Percentiles rank a stretch among this genome's conserved stretches.
These are phyloP conservation scores for Scenedesmus sp. DNA, from an alignment of 163 green algal species.

Conservation along the genomic window DNA sequence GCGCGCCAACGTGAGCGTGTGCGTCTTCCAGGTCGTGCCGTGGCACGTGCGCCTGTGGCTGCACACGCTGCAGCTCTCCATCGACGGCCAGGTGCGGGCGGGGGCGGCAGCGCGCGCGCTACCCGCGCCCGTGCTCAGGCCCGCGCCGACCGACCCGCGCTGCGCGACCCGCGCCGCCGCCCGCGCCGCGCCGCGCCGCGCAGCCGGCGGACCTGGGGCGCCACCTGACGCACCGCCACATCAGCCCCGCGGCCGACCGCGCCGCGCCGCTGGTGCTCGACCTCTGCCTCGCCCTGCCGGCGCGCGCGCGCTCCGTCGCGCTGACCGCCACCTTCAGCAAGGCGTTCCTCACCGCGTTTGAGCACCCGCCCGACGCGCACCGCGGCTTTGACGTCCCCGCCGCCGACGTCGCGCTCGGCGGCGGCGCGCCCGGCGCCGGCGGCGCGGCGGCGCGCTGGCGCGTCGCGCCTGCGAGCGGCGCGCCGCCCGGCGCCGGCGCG, in stretches of 20 bases:
- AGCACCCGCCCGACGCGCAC: constrained; percentile 80
- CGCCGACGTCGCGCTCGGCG: constrained; percentile 49
- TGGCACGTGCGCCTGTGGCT: constrained; percentile 82
- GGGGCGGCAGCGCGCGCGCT: not conserved
- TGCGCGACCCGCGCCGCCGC: too few species aligned
- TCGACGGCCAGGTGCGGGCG: constrained; percentile 69
- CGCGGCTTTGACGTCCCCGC: constrained; percentile 85
- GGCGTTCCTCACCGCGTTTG: constrained; percentile 69
- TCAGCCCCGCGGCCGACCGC: constrained; percentile 60
- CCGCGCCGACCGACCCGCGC: too few species aligned
- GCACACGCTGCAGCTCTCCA: constrained; percentile 72
- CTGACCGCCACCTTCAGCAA: constrained; percentile 73
- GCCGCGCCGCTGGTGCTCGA: constrained; percentile 66
- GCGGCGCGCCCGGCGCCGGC: not conserved
- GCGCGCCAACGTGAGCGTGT: constrained; percentile 52
- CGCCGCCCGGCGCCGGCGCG: too few species aligned
- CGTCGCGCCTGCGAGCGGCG: not conserved
- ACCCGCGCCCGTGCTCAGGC: too few species aligned
- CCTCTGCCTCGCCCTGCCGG: constrained; percentile 71
- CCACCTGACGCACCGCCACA: constrained; percentile 27
- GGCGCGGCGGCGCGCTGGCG: constrained; percentile 15
- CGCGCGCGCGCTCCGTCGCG: not conserved
- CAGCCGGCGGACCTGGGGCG: constrained; percentile 22
- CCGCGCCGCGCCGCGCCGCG: too few species aligned
- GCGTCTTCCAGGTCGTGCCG: constrained; percentile 82